Evolutionary conservation across 768 basidiomycete species (phyloP).

Genomic region (Auriculariales sp.): DNA sequence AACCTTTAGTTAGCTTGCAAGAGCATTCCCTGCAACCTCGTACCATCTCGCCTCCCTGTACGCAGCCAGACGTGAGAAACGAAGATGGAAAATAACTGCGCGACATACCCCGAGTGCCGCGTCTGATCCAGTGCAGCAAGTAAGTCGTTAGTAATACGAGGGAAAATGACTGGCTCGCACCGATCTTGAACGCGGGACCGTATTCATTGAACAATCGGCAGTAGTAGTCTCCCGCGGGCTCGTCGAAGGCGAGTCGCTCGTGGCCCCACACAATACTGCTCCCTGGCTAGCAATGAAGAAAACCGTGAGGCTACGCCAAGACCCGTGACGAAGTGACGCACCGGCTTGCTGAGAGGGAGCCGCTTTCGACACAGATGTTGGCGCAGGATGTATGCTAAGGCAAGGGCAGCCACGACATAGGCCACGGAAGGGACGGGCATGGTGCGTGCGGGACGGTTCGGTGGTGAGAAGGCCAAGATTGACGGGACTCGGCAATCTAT

Average conservation of each 20-base stretch:
- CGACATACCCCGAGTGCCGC: conserved; percentile 6
- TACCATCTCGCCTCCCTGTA: not conserved
- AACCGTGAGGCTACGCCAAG: too few species aligned
- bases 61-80: not conserved
- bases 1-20: not conserved
- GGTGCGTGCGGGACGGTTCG: too few species aligned
- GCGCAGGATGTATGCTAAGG: too few species aligned
- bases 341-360: too few species aligned
- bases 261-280: conserved; percentile 11
- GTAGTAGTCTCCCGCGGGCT: conserved; percentile 6
- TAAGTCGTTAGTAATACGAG: not conserved
- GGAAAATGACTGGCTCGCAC: not conserved
- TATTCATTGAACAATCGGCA: conserved; percentile 5
- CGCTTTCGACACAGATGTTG: too few species aligned
- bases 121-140: not conserved
- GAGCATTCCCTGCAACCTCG: not conserved
- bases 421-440: too few species aligned
- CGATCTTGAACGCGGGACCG: conserved; percentile 9
- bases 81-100: not conserved
- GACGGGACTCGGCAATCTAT: too few species aligned
- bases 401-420: too few species aligned
- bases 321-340: too few species aligned
- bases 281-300: too few species aligned
- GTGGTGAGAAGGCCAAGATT: too few species aligned
- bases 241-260: conserved; percentile 6